Conservation (phyloP, 306 rosid species). For the Ziziphus jujuba region DNA sequence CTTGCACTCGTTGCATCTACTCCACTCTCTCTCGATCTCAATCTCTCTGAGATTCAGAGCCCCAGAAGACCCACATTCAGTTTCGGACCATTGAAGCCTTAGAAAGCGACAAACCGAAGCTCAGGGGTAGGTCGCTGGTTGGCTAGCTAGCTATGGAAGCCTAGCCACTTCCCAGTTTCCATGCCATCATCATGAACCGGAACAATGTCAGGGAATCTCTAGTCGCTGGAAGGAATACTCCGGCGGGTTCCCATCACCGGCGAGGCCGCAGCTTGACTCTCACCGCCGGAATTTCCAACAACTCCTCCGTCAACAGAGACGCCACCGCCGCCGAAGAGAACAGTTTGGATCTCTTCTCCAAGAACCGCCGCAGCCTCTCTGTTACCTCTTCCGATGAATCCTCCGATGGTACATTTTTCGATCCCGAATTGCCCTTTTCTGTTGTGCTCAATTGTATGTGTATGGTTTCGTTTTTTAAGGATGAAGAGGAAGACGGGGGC, state of each 20-base stretch:
- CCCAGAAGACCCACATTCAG: background rate
- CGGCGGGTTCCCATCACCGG: constrained; percentile 55
- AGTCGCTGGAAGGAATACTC: constrained; percentile 39
- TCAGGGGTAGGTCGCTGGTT: background rate
- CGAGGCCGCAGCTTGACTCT: constrained; percentile 53
- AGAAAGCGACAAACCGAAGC: background rate
- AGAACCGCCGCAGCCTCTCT: constrained; percentile 68
- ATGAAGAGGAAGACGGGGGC: background rate
- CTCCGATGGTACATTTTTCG: constrained; percentile 61
- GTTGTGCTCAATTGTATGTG: background rate
- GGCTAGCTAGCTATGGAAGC: no score
- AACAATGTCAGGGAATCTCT: constrained; percentile 57
- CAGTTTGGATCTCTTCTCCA: constrained; percentile 86
- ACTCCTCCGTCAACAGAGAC: constrained; percentile 1
- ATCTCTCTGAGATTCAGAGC: background rate
- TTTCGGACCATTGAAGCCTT: background rate
- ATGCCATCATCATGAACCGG: constrained; percentile 42
- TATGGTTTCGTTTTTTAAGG: background rate
- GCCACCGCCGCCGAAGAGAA: constrained; percentile 45
- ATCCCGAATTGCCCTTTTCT: constrained; percentile 6
- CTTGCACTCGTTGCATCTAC: constrained; percentile 25
- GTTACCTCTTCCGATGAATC: constrained; percentile 80
- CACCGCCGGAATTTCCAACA: constrained; percentile 21
- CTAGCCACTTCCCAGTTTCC: background rate
- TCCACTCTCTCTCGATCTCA: constrained; percentile 13